A percentile compares a stretch with the other conserved stretches of the same genome.
Conservation (phyloP, 1,284 basidiomycete genomes). For the Entoloma clypeatum region DNA sequence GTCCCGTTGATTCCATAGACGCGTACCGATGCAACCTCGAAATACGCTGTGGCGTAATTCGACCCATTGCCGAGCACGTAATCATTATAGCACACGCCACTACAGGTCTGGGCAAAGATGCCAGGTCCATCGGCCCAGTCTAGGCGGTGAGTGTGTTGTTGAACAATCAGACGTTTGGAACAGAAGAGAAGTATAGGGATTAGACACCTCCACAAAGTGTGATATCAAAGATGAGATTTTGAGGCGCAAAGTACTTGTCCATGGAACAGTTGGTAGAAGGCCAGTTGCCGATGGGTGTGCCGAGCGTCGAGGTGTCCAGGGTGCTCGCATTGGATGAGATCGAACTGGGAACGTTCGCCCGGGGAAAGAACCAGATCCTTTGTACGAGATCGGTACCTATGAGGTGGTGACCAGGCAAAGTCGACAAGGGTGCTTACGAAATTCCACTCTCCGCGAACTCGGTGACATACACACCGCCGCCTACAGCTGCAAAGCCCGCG, state of each 20-base stretch:
- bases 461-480: conserved; percentile 71
- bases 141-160: conserved; percentile 14
- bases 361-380: conserved; percentile 71
- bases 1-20: conserved; percentile 44
- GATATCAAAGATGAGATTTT: conserved; percentile 70
- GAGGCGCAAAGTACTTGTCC: conserved; percentile 56
- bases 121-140: conserved; percentile 47
- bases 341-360: conserved; percentile 52
- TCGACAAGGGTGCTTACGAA: conserved; percentile 42
- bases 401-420: neutral
- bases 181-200: conserved; percentile 21
- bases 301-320: conserved; percentile 63
- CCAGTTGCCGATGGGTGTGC: conserved; percentile 68
- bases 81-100: conserved; percentile 66
- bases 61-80: conserved; percentile 68
- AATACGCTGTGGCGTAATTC: conserved; percentile 70
- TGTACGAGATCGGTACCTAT: conserved; percentile 12
- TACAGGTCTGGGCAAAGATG: conserved; percentile 63
- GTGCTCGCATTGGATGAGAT: conserved; percentile 50
- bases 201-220: conserved; percentile 72
- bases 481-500: conserved; percentile 54
- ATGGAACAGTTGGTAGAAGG: conserved; percentile 58
- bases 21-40: conserved; percentile 64
- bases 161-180: neutral
- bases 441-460: conserved; percentile 64